Conservation (phyloP, 2,329 filamentous ascomycete genomes). For the Calonectria honghensis region DNA sequence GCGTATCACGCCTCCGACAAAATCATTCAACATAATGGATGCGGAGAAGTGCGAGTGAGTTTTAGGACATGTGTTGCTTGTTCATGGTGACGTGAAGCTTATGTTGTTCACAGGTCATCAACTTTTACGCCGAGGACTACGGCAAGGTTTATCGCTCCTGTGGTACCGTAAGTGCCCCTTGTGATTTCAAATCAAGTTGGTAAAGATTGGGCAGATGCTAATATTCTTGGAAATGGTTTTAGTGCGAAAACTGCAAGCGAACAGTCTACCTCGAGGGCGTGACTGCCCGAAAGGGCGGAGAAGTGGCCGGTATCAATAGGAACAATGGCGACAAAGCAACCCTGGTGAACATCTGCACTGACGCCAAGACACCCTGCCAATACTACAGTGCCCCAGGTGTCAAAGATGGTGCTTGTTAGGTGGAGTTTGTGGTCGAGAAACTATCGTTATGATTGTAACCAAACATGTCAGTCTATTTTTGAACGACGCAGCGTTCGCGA, state of each 20-base stretch:
- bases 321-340: conserved; percentile 13
- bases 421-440: not conserved
- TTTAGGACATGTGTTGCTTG: no score
- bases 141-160: conserved; percentile 14
- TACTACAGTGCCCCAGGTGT: conserved; percentile 1
- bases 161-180: not conserved
- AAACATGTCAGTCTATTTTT: not conserved
- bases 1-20: conserved; percentile 6
- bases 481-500: no score
- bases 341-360: conserved; percentile 5
- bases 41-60: conserved; percentile 9
- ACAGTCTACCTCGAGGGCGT: conserved; percentile 12
- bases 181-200: not conserved
- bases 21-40: conserved; percentile 13
- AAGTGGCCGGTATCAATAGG: conserved; percentile 16
- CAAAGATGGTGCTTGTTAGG: conserved; percentile 8
- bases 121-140: conserved; percentile 17
- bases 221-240: not conserved
- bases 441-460: no score
- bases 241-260: conserved; percentile 17
- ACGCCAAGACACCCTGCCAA: conserved; percentile 14
- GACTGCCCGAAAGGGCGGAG: not conserved
- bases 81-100: not conserved
- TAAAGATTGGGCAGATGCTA: not conserved
- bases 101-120: not conserved